Evolutionary conservation across 2,329 filamentous ascomycete genomes (phyloP), one percentile per base, ranked within the genome.

Genomic region (Ambrosiella beaveri): DNA sequence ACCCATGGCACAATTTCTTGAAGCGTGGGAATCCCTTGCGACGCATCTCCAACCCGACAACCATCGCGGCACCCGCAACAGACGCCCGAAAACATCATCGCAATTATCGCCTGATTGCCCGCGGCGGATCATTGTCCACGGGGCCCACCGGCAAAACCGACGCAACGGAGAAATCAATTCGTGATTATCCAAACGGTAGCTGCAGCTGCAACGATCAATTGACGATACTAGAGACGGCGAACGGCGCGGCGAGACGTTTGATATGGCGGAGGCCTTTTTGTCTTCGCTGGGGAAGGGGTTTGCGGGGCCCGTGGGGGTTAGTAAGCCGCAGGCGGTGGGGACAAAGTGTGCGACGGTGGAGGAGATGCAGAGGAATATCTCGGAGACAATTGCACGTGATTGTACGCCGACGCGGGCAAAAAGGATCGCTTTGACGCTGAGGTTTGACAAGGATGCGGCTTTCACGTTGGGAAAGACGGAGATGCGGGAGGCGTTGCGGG

Each of bases 401-500:
- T 69, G 70, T 15, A 72, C 73, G 3, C 68, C 71, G 9, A 75
- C 70, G 17, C 74, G 73, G 53, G 77, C 75, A 45, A 71, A 79
- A 57, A 75, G 77, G 62, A 66, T 78, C 9, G 70, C 73, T 7
- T 65, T 69, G 15, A 74, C 68, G 1, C 70, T 78, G 56, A 73
- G 77, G 61, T 64, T 82, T 36, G 69, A 71, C 1, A 66, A 72
- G 0, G 69, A 71, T 7, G 69, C 72, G 3, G 66, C 71, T 37
- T 74, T 81, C 57, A 63, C 71, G 7, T 61, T 79, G 6, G 64
- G 63, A 35, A 71, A 75, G 47, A 57, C 64, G 3, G 67, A 67
- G 27, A 54, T 37, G 17, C 7, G 11, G 49, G 19, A 15, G 35
- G 9, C 49, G 17, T n/a, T 49, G 8, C 45, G 15, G 12, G 15